A percentile compares a stretch with the other conserved stretches of the same genome.
Conservation (phyloP, 371 early-diverging fungal species). For the Mucor irregularis region DNA sequence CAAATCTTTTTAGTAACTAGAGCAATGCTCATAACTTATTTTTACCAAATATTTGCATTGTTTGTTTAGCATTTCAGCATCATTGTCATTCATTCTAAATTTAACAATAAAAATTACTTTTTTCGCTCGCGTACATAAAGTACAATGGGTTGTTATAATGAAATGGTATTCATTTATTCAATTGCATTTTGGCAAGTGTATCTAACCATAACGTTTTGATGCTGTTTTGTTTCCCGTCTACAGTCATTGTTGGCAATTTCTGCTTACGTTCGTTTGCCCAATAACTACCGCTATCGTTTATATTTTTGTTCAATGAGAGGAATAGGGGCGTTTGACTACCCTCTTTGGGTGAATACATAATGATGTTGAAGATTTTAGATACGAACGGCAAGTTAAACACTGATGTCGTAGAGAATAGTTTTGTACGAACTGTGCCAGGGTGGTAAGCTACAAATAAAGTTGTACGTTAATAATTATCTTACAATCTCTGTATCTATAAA, state of each 20-base stretch:
- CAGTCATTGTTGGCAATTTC: not conserved
- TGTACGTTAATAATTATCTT: not conserved
- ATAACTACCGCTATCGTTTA: constrained; percentile 4
- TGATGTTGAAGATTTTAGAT: constrained; percentile 30
- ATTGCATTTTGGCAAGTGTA: constrained; percentile 2
- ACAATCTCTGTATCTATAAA: not conserved
- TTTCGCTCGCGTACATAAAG: too few relatives aligned
- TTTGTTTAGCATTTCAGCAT: too few relatives aligned
- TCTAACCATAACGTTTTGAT: constrained; percentile 17
- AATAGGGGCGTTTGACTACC: constrained; percentile 39
- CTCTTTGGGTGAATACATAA: constrained; percentile 46
- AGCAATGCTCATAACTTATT: too few relatives aligned
- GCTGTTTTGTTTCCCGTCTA: constrained; percentile 11
- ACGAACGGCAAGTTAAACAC: constrained; percentile 30
- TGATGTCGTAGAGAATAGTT: constrained; percentile 36
- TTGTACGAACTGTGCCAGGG: constrained; percentile 48
- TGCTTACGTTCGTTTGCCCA: constrained; percentile 22
- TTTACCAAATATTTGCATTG: too few relatives aligned
- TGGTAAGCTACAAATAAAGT: constrained; percentile 35
- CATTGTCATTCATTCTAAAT: too few relatives aligned
- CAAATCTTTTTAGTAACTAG: too few relatives aligned
- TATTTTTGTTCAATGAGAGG: constrained; percentile 16
- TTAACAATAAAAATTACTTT: too few relatives aligned
- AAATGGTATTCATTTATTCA: not conserved
- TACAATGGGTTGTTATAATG: not conserved